phyloP scores from a whole-genome alignment of 768 basidiomycete genomes.

The Auricularia auricula-judae region DNA sequence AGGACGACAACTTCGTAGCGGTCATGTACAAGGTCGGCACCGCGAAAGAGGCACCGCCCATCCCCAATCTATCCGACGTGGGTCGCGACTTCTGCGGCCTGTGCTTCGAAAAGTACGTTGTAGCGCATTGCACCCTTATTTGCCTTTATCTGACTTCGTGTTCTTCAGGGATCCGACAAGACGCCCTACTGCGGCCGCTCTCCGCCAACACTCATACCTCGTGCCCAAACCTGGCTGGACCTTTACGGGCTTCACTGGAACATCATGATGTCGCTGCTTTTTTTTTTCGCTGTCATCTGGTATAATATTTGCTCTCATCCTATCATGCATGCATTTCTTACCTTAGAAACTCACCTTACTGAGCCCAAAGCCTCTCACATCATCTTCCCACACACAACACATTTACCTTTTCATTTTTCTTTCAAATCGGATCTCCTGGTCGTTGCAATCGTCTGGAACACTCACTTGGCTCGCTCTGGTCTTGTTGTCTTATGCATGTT shows the following conservation, averaged over 20 bases:
- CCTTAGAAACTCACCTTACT: no score
- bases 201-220: slow-evolving; percentile 72
- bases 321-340: no score
- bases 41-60: slow-evolving; percentile 74
- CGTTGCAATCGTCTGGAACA: no score
- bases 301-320: no score
- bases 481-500: no score
- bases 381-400: no score
- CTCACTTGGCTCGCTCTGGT: no score
- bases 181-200: slow-evolving; percentile 67
- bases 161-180: slow-evolving; percentile 71
- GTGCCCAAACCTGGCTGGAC: slow-evolving; percentile 59
- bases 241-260: slow-evolving; percentile 45
- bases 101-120: slow-evolving; percentile 79
- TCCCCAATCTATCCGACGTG: slow-evolving; percentile 66
- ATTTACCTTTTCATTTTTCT: no score
- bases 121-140: background rate
- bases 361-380: no score
- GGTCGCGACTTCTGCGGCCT: slow-evolving; percentile 79
- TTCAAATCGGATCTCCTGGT: no score
- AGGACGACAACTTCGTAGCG: slow-evolving; percentile 73
- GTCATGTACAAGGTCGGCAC: slow-evolving; percentile 84
- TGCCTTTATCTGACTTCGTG: slow-evolving; percentile 49
- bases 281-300: background rate
- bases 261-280: background rate